Evolutionary conservation across 768 basidiomycete species (phyloP), one percentile per base, ranked within the genome.

Genomic region (Piloderma croceum): DNA sequence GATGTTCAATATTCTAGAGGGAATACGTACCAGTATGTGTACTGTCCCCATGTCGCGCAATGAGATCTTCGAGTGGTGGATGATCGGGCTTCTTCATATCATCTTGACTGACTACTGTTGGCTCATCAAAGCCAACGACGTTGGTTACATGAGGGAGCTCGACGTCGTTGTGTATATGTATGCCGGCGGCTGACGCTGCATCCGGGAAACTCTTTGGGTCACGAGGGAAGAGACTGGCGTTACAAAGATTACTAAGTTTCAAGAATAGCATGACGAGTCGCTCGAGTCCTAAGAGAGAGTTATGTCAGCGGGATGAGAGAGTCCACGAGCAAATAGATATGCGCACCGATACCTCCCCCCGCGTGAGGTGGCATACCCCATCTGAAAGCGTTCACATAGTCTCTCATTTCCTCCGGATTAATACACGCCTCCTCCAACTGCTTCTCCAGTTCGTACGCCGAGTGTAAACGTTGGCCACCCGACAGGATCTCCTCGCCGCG

Each of bases 401-500:
- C 63, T 47, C 65, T 56, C 69, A 74, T 71, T 13, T 45, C 51
- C 3, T 52, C 56, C 7, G 69, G 70, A 41, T 69, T 62, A 46
- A 76, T 69, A 2, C 48, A 58, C 39, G 53, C 55, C 32, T 37
- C 36, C 11, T 24, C 17, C 70, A 75, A 72, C 40, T 63, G 48
- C 50, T 67, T 49, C 31, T 59, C 60, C 44, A 75, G 57, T 42
- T 68, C 53, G 3, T 52, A 51, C 2, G 71, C 60, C 44, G 72
- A 65, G 54, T 76, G 74, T 15, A 76, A 62, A 43, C 74, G 65
- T 53, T 76, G 74, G 9, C 71, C 74, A 9, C 74, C 74, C 6
- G 72, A 71, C 20, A 74, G 59, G 50, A 76, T 74, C 56, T 76
- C 74, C 52, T 76, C 69, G 20, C 74, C 74, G 18, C 74, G 61